Evolutionary conservation across 2,329 filamentous ascomycete genomes (phyloP), one percentile per base, ranked within the genome.

Genomic region (Colletotrichum magnum): DNA sequence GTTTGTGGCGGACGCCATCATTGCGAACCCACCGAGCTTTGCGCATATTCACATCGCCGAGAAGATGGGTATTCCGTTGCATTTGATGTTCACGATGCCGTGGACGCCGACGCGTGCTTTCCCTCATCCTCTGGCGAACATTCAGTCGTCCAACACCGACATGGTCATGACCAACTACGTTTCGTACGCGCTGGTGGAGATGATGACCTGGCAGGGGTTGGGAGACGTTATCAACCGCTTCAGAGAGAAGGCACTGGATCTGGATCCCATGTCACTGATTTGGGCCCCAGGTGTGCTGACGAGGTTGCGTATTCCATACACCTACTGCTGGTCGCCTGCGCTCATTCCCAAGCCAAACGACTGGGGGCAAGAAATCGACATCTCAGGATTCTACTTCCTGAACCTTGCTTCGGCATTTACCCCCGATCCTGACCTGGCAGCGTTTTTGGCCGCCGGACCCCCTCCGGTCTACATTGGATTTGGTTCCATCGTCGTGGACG

Each of bases 11-110:
- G 94, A 94, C 79, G 91, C 88, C 59, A 94, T 94, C 72, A 93
- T 94, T 73, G 92, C 92, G 3, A 94, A 94, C 69, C 92, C 92
- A 2, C 92, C 92, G 0, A 93, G 90, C 74, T 94, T 94, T 79
- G 92, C 91, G 0, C 92, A 94, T 74, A 84, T 94, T 3, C 92
- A 94, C 74, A 87, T 91, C 68, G 92, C 92, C 0, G 91, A 94
- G 79, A 93, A 92, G 78, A 79, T 94, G 74, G 92, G 91, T 0
- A 89, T 94, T 57, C 92, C 92, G 0, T 76, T 94, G 9, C 92
- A 94, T 74, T 89, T 97, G 79, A 97, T 97, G 93, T 97, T 97
- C 80, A 97, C 94, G 1, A 97, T 97, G 94, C 94, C 94, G 0
- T 97, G 94, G 92, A 93, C 93, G 1, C 92, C 94, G 0, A 97